A percentile compares a stretch with the other conserved stretches of the same genome.
These are phyloP conservation scores for Candida nitratophila DNA, from an alignment of 805 yeast species.

Conservation along the genomic window DNA sequence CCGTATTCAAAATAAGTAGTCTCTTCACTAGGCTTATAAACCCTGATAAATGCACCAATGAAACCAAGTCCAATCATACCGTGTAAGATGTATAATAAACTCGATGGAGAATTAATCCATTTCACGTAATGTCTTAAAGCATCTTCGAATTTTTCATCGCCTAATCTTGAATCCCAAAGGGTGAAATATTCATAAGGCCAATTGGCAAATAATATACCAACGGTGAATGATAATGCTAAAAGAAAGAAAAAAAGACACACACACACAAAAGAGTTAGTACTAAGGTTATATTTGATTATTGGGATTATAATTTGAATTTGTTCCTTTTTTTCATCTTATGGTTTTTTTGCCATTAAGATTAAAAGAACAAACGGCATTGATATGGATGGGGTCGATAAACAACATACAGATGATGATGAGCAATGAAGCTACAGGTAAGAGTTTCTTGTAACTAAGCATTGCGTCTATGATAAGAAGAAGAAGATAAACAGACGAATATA, in stretches of 20 bases:
- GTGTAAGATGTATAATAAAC: conserved; percentile 57
- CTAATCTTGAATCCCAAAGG: conserved; percentile 52
- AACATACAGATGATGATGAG: conserved; percentile 12
- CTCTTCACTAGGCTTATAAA: conserved; percentile 83
- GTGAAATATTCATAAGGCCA: conserved; percentile 77
- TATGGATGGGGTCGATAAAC: too few relatives aligned
- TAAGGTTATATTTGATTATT: too few relatives aligned
- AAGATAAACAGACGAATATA: neutral
- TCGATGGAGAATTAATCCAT: conserved; percentile 62
- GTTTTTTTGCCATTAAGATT: too few relatives aligned
- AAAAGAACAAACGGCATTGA: too few relatives aligned
- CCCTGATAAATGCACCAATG: conserved; percentile 64
- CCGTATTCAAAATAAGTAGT: conserved; percentile 88
- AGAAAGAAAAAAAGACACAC: neutral
- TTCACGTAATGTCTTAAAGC: conserved; percentile 69
- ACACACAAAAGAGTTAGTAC: too few relatives aligned
- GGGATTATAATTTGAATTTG: too few relatives aligned
- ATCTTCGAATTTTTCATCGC: conserved; percentile 45
- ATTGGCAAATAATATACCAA: conserved; percentile 75
- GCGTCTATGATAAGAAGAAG: neutral
- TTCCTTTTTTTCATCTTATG: too few relatives aligned
- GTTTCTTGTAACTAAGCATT: conserved; percentile 23
- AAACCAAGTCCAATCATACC: conserved; percentile 57
- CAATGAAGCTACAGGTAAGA: conserved; percentile 26
- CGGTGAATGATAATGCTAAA: conserved; percentile 58